Base-by-base conservation (phyloP, 306 rosid genomes). In the Quercus parvula region DNA sequence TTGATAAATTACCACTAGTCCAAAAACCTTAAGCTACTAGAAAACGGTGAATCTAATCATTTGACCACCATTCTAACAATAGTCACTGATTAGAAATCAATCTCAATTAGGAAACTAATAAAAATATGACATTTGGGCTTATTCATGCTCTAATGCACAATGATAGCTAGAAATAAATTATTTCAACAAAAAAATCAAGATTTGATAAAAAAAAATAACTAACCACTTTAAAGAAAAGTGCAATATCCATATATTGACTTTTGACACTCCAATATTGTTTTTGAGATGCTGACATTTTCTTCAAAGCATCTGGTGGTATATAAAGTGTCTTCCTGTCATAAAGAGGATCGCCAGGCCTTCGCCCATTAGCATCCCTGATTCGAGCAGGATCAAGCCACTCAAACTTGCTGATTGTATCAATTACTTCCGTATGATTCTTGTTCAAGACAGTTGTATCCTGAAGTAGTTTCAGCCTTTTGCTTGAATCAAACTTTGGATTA, bases 221-320 rank as follows among this genome's bases (percentile, higher is more conserved):
- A 77, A 95, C 99, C 99, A 92, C 99, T 94, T 94, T 92, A 71
- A 92, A 94, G 88, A 94, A 94, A 38, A 92, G 81, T 85, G 91
- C 71, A 73, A 94, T 84, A 83, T 94, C 99, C 97, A 94, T 92
- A 79, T 94, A 94, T 88, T 91, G 92, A 46, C 97, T 87, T 85
- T 94, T 94, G 86, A 88, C 89, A 79, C 85, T 89, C 99, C 99
- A 94, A 77, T 91, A 94, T 85, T 94, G 99, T 81, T 83, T 92
- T 74, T 94, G 99, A 25, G 99, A 92, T 24, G 99, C 97, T 5
- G 99, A 79, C 98, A 95, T 86, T 84, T 92, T 92, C 72, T 78
- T 83, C 86, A 95, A 27, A 78, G 86, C 86, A 77, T 91, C 95
- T 55, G 96, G 87, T n/a, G 99, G 97, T 84, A 95, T 80, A 81